Evolutionary conservation across 305 asterid genomes (phyloP).

Genomic region (Fraxinus floribunda): DNA sequence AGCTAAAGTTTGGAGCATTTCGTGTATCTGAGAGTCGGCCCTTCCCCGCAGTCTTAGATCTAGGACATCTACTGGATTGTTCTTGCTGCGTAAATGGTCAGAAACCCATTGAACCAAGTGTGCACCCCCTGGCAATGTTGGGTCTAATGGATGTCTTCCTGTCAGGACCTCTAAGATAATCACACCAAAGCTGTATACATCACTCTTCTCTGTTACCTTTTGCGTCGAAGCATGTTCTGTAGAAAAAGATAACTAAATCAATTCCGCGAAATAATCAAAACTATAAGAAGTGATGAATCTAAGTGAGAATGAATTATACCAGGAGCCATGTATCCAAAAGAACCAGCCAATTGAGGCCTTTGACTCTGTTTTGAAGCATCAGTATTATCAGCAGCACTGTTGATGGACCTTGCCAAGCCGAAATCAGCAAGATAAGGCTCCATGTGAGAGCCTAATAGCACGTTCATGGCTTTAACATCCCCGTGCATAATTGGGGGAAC

Average conservation of each 20-base stretch:
- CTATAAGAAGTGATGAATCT: neutral
- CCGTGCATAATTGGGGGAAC: conserved; percentile 95
- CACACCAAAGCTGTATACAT: conserved; percentile 87
- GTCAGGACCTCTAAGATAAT: conserved; percentile 85
- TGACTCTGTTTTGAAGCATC: conserved; percentile 52
- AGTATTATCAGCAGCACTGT: conserved; percentile 21
- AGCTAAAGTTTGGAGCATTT: conserved; percentile 88
- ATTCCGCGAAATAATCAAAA: neutral
- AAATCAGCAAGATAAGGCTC: conserved; percentile 90
- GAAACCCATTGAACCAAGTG: conserved; percentile 94
- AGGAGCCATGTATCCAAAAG: conserved; percentile 99
- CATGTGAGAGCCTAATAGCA: conserved; percentile 66
- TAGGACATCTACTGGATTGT: conserved; percentile 62
- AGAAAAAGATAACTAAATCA: neutral
- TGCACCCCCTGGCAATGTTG: conserved; percentile 82
- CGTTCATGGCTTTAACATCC: conserved; percentile 97
- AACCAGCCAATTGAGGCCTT: conserved; percentile 87
- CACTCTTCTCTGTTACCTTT: conserved; percentile 79
- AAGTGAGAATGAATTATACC: conserved; percentile 38
- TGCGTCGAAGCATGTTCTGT: conserved; percentile 84
- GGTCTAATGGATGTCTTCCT: conserved; percentile 93
- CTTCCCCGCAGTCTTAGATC: conserved; percentile 91
- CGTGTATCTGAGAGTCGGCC: conserved; percentile 91
- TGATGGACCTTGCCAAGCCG: conserved; percentile 78
- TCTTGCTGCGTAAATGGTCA: conserved; percentile 60